Evolutionary conservation across 768 basidiomycete species (phyloP).

Genomic region (Arthromyces matolae): DNA sequence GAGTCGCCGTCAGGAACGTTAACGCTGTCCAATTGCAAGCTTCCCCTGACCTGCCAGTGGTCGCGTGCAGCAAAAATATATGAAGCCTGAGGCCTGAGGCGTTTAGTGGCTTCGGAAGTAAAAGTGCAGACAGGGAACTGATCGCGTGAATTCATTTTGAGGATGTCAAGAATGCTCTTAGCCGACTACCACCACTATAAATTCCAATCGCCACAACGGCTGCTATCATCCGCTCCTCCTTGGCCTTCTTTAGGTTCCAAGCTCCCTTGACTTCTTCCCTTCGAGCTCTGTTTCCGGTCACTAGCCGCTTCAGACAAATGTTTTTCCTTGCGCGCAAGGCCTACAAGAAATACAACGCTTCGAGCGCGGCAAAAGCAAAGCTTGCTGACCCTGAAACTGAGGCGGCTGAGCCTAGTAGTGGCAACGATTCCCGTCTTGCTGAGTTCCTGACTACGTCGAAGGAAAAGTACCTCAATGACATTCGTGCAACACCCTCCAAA

Average conservation of each 20-base stretch:
- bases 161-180: not conserved
- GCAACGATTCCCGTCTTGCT: slow-evolving; percentile 22
- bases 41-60: too few species aligned
- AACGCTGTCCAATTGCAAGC: too few species aligned
- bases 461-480: slow-evolving; percentile 54
- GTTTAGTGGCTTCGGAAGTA: too few species aligned
- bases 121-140: too few species aligned
- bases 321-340: too few species aligned
- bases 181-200: slow-evolving; percentile 9
- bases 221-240: slow-evolving; percentile 1
- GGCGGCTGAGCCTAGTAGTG: slow-evolving; percentile 11
- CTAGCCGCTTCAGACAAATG: too few species aligned
- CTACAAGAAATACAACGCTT: too few species aligned
- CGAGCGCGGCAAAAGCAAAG: slow-evolving; percentile 27
- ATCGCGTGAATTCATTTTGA: not conserved
- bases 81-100: too few species aligned
- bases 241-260: not conserved
- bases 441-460: slow-evolving; percentile 43
- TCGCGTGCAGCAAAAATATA: too few species aligned
- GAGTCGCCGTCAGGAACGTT: too few species aligned
- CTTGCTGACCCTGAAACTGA: slow-evolving; percentile 3
- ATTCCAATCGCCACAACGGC: slow-evolving; percentile 7
- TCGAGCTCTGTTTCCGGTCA: slow-evolving; percentile 31
- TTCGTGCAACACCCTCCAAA: slow-evolving; percentile 38
- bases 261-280: slow-evolving; percentile 23